Conservation (phyloP, 768 basidiomycete species). For the Coprinopsis cinerea region DNA sequence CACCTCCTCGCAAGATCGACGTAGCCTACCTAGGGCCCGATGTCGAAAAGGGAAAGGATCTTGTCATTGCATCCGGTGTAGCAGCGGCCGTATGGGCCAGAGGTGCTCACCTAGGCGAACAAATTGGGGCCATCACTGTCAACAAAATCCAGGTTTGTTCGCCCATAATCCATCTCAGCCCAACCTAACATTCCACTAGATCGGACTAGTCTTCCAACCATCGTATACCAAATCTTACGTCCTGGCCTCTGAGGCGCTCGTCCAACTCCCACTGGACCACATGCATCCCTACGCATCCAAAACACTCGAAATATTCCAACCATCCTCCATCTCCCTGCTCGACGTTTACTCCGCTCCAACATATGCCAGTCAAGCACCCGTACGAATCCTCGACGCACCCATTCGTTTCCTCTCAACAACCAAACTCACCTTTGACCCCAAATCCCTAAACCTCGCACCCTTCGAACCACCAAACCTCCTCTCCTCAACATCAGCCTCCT, state of each 20-base stretch:
- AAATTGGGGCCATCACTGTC: constrained; percentile 39
- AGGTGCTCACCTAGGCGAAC: constrained; percentile 47
- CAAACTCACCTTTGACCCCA: constrained; percentile 17
- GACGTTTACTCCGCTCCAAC: constrained; percentile 47
- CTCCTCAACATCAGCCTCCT: constrained; percentile 47
- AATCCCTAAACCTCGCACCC: constrained; percentile 19
- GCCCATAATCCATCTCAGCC: too few relatives aligned
- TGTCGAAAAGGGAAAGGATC: constrained; percentile 18
- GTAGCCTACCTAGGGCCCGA: constrained; percentile 37
- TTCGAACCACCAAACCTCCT: constrained; percentile 56
- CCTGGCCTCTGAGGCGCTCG: constrained; percentile 47
- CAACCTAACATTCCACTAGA: too few relatives aligned
- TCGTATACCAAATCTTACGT: constrained; percentile 41
- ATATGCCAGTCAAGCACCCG: constrained; percentile 35
- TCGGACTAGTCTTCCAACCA: constrained; percentile 46
- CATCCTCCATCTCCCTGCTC: constrained; percentile 40
- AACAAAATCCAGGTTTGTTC: constrained; percentile 39
- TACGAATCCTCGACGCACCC: constrained; percentile 38
- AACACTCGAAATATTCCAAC: constrained; percentile 38
- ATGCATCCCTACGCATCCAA: constrained; percentile 43
- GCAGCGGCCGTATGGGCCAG: constrained; percentile 45
- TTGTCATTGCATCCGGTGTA: constrained; percentile 44
- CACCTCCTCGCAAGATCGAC: constrained; percentile 16
- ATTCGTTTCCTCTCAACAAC: constrained; percentile 44
- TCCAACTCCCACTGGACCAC: constrained; percentile 42